phyloP scores from a whole-genome alignment of 176 grass and related monocot genomes.

The Carex parvula region DNA sequence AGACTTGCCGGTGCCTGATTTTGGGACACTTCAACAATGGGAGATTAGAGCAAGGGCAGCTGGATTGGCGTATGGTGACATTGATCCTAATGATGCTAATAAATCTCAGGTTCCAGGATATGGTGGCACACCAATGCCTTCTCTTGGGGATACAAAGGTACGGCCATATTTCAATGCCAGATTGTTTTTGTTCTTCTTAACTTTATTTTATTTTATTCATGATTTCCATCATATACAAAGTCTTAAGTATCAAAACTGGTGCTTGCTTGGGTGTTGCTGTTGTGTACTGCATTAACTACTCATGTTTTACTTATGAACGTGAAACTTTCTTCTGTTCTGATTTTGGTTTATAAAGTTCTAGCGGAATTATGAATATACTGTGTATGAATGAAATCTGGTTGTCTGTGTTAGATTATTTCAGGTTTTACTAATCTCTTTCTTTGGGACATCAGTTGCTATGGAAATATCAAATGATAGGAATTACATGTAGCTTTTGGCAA shows the following conservation, averaged over 20 bases:
- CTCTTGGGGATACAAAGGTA: slow-evolving; percentile 84
- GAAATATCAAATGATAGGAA: slow-evolving; percentile 12
- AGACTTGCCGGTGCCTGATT: slow-evolving; percentile 87
- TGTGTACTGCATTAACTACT: not conserved
- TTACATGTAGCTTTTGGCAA: not conserved
- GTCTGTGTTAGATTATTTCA: not conserved
- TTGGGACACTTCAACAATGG: slow-evolving; percentile 91
- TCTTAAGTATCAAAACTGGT: not conserved
- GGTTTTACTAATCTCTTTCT: not conserved
- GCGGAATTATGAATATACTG: not conserved
- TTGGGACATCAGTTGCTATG: too few relatives aligned
- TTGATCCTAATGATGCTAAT: slow-evolving; percentile 55
- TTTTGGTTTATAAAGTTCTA: not conserved
- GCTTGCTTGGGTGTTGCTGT: not conserved
- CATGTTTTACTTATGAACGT: not conserved
- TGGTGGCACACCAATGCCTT: slow-evolving; percentile 82
- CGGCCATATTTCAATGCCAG: not conserved
- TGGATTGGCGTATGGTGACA: slow-evolving; percentile 43
- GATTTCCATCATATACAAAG: not conserved
- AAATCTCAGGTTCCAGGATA: slow-evolving; percentile 77
- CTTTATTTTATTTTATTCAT: not conserved
- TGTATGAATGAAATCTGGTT: not conserved
- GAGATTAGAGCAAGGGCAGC: slow-evolving; percentile 65
- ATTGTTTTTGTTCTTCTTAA: not conserved
- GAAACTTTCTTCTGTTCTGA: not conserved